phyloP scores from a whole-genome alignment of 208 protist species.

The Kentomonas sorsogonicus region DNA sequence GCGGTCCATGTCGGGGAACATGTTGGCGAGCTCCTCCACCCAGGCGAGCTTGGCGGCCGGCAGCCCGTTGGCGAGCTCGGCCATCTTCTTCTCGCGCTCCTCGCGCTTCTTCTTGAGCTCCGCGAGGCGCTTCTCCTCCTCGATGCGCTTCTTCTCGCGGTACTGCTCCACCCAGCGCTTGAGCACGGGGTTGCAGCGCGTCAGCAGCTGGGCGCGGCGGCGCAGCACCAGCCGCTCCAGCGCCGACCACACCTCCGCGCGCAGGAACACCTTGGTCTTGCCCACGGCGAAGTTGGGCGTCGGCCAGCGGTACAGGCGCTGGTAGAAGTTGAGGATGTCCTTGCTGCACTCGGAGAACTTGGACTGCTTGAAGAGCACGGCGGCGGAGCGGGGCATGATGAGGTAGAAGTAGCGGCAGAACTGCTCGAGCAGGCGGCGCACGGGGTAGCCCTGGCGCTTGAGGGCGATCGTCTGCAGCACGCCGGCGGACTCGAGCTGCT shows the following conservation, averaged over 20 bases:
- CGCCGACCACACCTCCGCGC: constrained; percentile 75
- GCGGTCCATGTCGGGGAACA: constrained; percentile 64
- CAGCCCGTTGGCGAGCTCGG: constrained; percentile 31
- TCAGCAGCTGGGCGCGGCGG: constrained; percentile 53
- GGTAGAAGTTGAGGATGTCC: constrained; percentile 50
- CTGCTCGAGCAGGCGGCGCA: constrained; percentile 63
- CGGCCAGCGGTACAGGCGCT: constrained; percentile 54
- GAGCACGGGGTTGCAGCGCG: constrained; percentile 64
- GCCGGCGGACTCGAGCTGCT: constrained; percentile 87
- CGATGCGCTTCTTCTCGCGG: constrained; percentile 62
- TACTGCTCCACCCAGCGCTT: constrained; percentile 54
- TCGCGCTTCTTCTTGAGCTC: constrained; percentile 43
- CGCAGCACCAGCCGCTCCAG: constrained; percentile 76
- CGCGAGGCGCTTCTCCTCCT: constrained; percentile 46
- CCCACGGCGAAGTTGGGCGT: constrained; percentile 76
- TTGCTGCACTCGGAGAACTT: constrained; percentile 40
- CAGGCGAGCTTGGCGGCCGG: constrained; percentile 35
- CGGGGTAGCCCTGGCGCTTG: constrained; percentile 87
- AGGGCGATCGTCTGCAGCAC: constrained; percentile 89
- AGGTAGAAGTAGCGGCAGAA: constrained; percentile 82
- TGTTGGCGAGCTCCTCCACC: constrained; percentile 51
- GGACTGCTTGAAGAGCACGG: constrained; percentile 27
- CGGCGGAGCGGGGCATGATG: constrained; percentile 46
- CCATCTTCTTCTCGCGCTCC: constrained; percentile 45
- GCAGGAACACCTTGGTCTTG: constrained; percentile 85